Evolutionary conservation across 257 asterid species (phyloP), one percentile per base, ranked within the genome.

Genomic region (Petunia secreta): DNA sequence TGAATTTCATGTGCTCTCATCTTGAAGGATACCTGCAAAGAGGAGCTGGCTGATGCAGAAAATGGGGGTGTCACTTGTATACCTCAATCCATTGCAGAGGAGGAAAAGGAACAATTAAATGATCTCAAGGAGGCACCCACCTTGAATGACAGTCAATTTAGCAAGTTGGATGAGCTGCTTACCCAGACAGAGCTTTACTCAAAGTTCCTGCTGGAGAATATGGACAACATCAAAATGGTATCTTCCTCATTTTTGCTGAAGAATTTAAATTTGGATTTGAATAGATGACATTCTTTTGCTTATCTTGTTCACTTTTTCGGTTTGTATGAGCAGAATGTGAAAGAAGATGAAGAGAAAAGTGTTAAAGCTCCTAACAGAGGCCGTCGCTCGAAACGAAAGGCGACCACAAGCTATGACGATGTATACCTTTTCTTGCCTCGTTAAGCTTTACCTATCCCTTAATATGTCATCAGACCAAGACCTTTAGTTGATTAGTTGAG

Each of bases 151-250:
- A 75, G 79, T 76, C 96, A 90, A 88, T 94, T 90, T 82, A 84
- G 83, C 71, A 96, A 92, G 79, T 87, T 94, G 76, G 98, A 96
- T n/a, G 98, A 96, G 91, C 98, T 96, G 78, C 90, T 96, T 82
- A 89, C 95, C 13, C 99, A 94, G 88, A 91, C 98, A 46, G 94
- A 94, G 55, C 96, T 96, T 80, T 96, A 88, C 87, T 89, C 98
- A 2, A 97, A 94, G 89, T 96, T 96, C 86, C 85, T 96, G 80
- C 91, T 94, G 82, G 99, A 96, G 82, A 94, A 96, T 87, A 96
- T 96, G 98, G 98, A 96, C 71, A 92, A 92, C 75, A 96, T 96
- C 41, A 86, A 96, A 38, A 98, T 91, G 64, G 73, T 80, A 44
- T 64, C n/a, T 83, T 77, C 73, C 3, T 62, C 46, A 39, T 55